Base-by-base conservation (phyloP, 768 basidiomycete genomes). In the Imleria badia region DNA sequence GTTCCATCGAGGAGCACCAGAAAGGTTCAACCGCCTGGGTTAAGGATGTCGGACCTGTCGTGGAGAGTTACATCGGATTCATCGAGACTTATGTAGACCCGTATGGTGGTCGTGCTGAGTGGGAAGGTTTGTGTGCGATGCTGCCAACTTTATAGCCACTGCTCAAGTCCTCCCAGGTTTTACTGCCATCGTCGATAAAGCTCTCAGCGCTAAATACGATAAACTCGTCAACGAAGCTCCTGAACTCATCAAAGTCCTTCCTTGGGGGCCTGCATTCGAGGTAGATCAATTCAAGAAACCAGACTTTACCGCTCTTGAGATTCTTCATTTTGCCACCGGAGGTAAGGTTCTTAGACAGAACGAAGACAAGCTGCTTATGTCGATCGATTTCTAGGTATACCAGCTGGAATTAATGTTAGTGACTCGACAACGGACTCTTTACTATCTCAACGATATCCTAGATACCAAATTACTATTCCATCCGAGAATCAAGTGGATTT, bases 61-160 rank as follows among this genome's bases (percentile, higher is more conserved):
- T 95, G 17, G 92, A 94, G 70, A 88, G 84, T 30, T 93, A 94
- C 69, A 85, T 94, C 52, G 91, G 91, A 71, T 91, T 91, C 68
- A 79, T 91, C 38, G 89, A 91, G 76, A 91, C 87, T 1, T 91
- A 91, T 56, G 86, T 93, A 17, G 93, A 94, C 65, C 93, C 93
- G 8, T 93, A 90, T 55, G 93, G 92, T 34, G 87, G 82, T n/a
- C 83, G 93, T 47, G 93, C 93, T 0, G 93, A 94, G 69, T 94
- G 92, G 92, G 91, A 94, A 81, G 91, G 90, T 84, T 51, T 34
- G 61, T 51, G 8, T 45, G 52, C 40, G 43, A 23, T 26, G 40
- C 49, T 35, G 23, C 19, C 36, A 33, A 44, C 11, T 38, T 23
- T 23, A 3, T 36, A 29, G 3, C 1, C 6, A 49, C n/a, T 45